Evolutionary conservation across 2,329 filamentous ascomycete genomes (phyloP), one percentile per base, ranked within the genome.

Genomic region (Claviceps sp.): DNA sequence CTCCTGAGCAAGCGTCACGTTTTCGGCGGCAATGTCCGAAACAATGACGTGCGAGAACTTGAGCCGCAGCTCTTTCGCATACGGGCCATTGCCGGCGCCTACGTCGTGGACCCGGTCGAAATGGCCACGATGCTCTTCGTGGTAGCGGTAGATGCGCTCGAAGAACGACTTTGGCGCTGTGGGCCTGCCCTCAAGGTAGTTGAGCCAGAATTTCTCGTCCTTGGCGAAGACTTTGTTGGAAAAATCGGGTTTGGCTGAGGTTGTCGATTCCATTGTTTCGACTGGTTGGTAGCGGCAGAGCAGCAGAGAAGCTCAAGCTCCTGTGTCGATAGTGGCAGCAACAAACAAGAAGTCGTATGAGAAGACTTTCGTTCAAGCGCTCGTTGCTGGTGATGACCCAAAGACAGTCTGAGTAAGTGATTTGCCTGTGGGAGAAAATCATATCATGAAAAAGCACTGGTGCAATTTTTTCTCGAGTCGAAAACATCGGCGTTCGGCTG

Each of bases 121-220:
- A 2, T 13, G 20, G 14, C 50, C 45, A 34, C 52, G 48, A 17
- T 62, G 55, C 2, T 16, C 40, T 16, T 44, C 40, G 42, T 63
- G 61, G 45, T 62, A 62, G 38, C 40, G 37, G 53, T 56, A 61
- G 23, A 62, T 54, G 4, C 57, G 53, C 16, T 57, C 48, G 47
- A 60, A 61, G 42, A 64, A 54, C 5, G 43, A 42, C 5, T 56
- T 44, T 5, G 60, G 60, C 1, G 52, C 61, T 17, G 22, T n/a
- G 8, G 47, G 47, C 5, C 47, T 52, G 16, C 60, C 59, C 45
- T 56, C 58, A 36, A 59, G 51, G 36, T 63, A 61, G 47, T 56
- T 58, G 36, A 56, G 50, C 59, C 59, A 62, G 47, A 62, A 63
- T 3, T 51, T 40, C 17, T 57, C 43, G 52, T 59, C 52, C 51